Base-by-base conservation (phyloP, 768 basidiomycete species). In the Suillus variegatus region DNA sequence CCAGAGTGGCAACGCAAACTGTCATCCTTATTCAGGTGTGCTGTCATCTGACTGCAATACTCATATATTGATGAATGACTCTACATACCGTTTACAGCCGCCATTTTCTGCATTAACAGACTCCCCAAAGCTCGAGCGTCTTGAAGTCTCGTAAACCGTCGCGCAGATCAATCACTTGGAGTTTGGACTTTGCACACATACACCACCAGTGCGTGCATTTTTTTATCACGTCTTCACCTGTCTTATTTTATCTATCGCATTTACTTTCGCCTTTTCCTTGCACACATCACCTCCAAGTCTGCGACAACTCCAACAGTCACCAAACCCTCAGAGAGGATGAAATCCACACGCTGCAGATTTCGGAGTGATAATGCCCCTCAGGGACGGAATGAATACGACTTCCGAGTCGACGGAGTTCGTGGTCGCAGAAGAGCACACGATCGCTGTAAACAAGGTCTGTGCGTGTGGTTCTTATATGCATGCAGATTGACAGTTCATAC, bases 351-450 rank as follows among this genome's bases (percentile, higher is more conserved):
- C 94, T 4, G 96, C 97, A 7, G 96, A 98, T 74, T 84, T 99
- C 14, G 97, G 91, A 18, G 90, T 99, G 51, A 97, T 98, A 76
- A 98, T 97, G 0, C 94, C 95, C 0, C 84, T 98, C 7, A 88
- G 97, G 41, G 97, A 99, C 73, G 97, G 97, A 6, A 99, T 99
- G 97, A 51, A 99, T 82, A 98, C 97, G 16, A 97, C 96, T 0
- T 91, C 25, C 25, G 25, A 25, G 25, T 25, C 90, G 60, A 96
- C 97, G 95, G 97, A 99, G 74, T 77, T 96, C 76, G 92, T 97
- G 40, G 92, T 99, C 67, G 95, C 95, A 40, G 97, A 99, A 78
- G 87, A 92, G 69, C 84, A 82, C 71, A 91, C 93, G 62, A 90
- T 96, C 41, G 95, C 95, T 1, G 88, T 98, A 65, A 97, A 97